These are phyloP conservation scores for Globisporangium radiosum DNA, from an alignment of 352 stramenopile genomes.

Conservation along the genomic window DNA sequence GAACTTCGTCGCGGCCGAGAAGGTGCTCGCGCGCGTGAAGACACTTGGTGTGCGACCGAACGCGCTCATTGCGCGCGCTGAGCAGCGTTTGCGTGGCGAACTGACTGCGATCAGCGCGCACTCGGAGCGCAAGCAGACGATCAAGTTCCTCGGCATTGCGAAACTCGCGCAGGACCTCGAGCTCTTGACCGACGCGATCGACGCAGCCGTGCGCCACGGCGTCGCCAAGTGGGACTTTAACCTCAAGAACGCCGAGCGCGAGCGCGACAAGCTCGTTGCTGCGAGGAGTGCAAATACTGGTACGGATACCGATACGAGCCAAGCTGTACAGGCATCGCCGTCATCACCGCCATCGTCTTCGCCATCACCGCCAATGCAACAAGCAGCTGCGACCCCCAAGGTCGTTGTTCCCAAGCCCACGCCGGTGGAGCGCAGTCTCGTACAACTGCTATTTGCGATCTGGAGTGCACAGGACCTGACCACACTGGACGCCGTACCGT, in stretches of 20 bases:
- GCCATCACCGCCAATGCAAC: neutral
- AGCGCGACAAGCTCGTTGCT: constrained; percentile 52
- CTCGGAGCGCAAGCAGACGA: constrained; percentile 64
- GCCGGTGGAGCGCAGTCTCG: constrained; percentile 1
- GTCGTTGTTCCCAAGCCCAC: neutral
- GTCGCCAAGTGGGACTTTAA: constrained; percentile 81
- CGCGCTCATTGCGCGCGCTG: constrained; percentile 23
- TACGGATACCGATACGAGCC: neutral
- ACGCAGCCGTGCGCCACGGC: constrained; percentile 45
- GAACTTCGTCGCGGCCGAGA: constrained; percentile 58
- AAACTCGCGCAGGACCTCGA: constrained; percentile 66
- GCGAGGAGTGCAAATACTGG: constrained; percentile 5
- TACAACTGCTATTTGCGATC: constrained; percentile 31
- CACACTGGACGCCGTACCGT: constrained; percentile 19
- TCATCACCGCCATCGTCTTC: neutral
- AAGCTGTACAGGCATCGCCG: neutral
- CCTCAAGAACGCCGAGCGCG: constrained; percentile 65
- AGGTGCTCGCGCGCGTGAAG: constrained; percentile 36
- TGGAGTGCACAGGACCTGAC: constrained; percentile 25
- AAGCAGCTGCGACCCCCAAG: constrained; percentile 7
- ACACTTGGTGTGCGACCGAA: constrained; percentile 28
- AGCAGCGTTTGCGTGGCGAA: constrained; percentile 23
- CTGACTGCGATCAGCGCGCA: constrained; percentile 30
- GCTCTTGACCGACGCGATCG: constrained; percentile 59
- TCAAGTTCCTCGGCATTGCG: constrained; percentile 69